These are phyloP conservation scores for Fusarium oligoseptatum DNA, from an alignment of 2,329 filamentous ascomycete species.

Conservation along the genomic window DNA sequence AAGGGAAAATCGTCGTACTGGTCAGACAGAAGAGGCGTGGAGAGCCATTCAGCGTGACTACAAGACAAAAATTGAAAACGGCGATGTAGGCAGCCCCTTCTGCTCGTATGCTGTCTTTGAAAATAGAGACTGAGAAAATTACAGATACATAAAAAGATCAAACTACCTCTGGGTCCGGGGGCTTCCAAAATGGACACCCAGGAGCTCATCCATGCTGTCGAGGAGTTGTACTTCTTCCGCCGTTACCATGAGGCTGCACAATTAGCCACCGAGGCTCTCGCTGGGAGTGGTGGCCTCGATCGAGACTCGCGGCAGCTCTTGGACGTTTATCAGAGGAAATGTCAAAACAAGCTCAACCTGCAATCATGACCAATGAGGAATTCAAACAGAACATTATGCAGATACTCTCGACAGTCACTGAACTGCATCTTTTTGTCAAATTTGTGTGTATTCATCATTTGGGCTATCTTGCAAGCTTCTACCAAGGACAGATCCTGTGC, in stretches of 20 bases:
- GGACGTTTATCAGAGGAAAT: conserved; percentile 58
- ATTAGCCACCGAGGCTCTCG: conserved; percentile 56
- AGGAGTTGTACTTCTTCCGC: conserved; percentile 69
- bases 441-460: conserved; percentile 3
- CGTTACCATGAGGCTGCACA: conserved; percentile 60
- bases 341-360: conserved; percentile 49
- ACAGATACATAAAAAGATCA: conserved; percentile 60
- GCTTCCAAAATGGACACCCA: conserved; percentile 63
- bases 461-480: neutral
- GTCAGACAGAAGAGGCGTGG: conserved; percentile 65
- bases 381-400: neutral
- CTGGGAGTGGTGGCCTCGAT: conserved; percentile 54
- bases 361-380: conserved; percentile 6
- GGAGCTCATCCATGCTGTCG: conserved; percentile 66
- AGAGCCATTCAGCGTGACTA: conserved; percentile 61
- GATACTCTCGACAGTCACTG: neutral
- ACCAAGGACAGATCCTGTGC: conserved; percentile 1
- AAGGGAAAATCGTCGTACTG: conserved; percentile 52
- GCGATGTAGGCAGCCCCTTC: conserved; percentile 58
- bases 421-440: neutral
- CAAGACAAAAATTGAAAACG: conserved; percentile 65
- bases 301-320: conserved; percentile 58
- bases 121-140: neutral
- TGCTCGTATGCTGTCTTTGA: neutral
- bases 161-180: conserved; percentile 54